Evolutionary conservation across 1,284 basidiomycete species (phyloP), one percentile per base, ranked within the genome.

Genomic region (Athelia psychrophila): DNA sequence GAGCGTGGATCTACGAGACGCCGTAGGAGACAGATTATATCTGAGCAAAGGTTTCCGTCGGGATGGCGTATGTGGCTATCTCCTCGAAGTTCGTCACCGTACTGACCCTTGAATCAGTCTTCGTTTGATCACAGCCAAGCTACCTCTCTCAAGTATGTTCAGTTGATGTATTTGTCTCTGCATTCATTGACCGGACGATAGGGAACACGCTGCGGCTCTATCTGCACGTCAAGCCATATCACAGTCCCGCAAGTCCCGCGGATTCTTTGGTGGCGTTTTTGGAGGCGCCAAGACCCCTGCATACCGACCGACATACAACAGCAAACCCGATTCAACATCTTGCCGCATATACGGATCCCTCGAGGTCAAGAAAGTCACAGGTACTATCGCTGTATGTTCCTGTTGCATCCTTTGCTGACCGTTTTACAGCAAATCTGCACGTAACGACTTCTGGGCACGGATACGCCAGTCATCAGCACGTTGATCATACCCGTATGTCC

Each of bases 381-480:
- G 85, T 84, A 53, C 51, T 5, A 12, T 25, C 44, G 19, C 42
- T 33, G 27, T 42, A 42, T 23, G n/a, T 15, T 6, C 13, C 27
- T 30, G n/a, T 9, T 16, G 12, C 42, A 1, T 15, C 2, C 32
- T 27, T 13, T 12, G 24, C 16, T 18, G 23, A 25, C 47, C 22
- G 2, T 13, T 33, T 4, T 20, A n/a, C 50, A 83, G 93, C 90
- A 3, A 95, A 95, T 63, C 66, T 95, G 46, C 93, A 95, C 60
- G 79, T 95, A 47, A 98, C 96, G 3, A 95, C 93, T 0, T 77
- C 95, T 1, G 96, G 96, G 0, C 95, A 98, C 67, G 96, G 95
- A 15, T 99, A 98, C 65, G 77, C 86, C 49, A 93, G 89, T 62
- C 78, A 80, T 56, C 82, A 93, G 55, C 95, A 98, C 66, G 92